phyloP scores from a whole-genome alignment of 164 flowering plant species.

The Hamamelis virginiana region DNA sequence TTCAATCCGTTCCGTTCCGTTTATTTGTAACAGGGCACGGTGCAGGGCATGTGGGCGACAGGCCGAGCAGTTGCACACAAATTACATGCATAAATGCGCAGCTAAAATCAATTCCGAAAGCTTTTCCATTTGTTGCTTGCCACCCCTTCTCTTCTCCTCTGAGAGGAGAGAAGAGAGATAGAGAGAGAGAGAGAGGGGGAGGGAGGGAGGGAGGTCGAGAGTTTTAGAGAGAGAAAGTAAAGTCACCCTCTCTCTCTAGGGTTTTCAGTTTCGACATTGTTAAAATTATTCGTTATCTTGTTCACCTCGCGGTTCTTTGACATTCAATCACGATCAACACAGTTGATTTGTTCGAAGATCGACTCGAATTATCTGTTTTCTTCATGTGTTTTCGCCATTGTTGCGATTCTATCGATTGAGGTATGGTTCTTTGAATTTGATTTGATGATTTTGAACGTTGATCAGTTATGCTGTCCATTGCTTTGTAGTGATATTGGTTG shows the following conservation, averaged over 20 bases:
- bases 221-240: neutral
- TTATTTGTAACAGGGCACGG: no score
- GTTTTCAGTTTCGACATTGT: constrained; percentile 5
- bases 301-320: neutral
- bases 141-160: constrained; percentile 1
- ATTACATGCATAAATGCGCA: neutral
- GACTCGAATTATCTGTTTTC: neutral
- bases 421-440: neutral
- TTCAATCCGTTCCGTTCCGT: no score
- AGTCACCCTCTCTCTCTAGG: neutral
- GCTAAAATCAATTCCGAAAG: neutral
- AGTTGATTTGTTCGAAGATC: neutral
- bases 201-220: constrained; percentile 2
- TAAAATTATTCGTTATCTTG: neutral
- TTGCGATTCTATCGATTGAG: no score
- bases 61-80: neutral
- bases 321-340: no score
- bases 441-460: neutral
- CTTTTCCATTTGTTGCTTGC: neutral
- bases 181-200: neutral
- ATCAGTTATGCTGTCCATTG: no score
- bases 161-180: neutral
- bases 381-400: neutral
- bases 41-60: no score
- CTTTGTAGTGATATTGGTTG: no score